A percentile compares a stretch with the other conserved stretches of the same genome.
Conservation (phyloP, 148 eudicot genomes). For the Cornus controversa region DNA sequence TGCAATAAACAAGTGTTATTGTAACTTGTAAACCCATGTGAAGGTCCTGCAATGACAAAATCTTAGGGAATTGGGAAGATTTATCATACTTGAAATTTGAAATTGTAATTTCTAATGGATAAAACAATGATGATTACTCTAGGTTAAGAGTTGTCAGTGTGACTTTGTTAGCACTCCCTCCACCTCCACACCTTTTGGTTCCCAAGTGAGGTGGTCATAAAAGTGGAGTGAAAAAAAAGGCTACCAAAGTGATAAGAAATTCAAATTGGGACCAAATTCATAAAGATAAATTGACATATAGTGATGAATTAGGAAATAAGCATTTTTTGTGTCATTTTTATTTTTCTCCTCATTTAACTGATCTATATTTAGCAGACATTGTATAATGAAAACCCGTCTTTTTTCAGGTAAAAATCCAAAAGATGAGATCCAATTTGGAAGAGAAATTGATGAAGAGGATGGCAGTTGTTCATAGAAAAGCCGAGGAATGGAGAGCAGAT, state of each 20-base stretch:
- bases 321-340: background rate
- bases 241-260: background rate
- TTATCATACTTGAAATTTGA: constrained; percentile 3
- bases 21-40: constrained; percentile 33
- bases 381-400: no score
- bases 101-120: background rate
- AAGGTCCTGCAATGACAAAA: constrained; percentile 13
- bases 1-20: constrained; percentile 4
- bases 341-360: background rate
- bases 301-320: no score
- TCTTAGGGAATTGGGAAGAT: constrained; percentile 15
- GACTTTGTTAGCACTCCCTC: constrained; percentile 9
- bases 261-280: background rate
- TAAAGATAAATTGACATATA: no score
- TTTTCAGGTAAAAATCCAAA: constrained; percentile 78
- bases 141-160: constrained; percentile 3
- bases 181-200: background rate
- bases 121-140: constrained; percentile 12
- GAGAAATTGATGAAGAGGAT: constrained; percentile 86
- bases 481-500: constrained; percentile 74
- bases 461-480: constrained; percentile 69
- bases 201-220: no score
- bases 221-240: background rate
- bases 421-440: constrained; percentile 81
- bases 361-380: background rate